Conservation (phyloP, 345 rosid species). For the Corymbia maculata region DNA sequence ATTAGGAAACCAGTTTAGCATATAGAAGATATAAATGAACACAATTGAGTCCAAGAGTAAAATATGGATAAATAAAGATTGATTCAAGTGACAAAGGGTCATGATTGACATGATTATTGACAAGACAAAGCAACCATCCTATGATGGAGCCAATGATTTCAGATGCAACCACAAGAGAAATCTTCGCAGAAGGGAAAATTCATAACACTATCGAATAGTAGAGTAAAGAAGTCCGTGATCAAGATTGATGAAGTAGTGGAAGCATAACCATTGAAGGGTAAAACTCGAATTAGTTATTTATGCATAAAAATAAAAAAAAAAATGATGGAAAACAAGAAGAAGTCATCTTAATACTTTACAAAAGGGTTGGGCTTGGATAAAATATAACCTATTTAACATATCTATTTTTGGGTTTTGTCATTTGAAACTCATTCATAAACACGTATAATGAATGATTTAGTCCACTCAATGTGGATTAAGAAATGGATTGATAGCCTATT, state of each 20-base stretch:
- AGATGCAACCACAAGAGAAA: neutral
- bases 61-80: neutral
- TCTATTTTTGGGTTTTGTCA: neutral
- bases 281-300: neutral
- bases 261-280: neutral
- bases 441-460: neutral
- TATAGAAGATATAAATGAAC: neutral
- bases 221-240: neutral
- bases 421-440: too few relatives aligned
- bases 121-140: neutral
- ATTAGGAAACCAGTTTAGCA: neutral
- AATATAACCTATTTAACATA: neutral
- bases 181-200: neutral
- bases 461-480: neutral
- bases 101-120: neutral
- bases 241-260: neutral
- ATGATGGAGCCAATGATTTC: neutral
- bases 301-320: neutral
- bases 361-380: too few relatives aligned
- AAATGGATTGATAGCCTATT: neutral
- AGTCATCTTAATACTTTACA: neutral
- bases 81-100: neutral
- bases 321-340: too few relatives aligned
- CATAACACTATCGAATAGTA: neutral
- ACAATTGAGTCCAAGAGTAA: neutral